Evolutionary conservation across 108 stramenopile genomes (phyloP).

Genomic region (Stephanodiscus triporus): DNA sequence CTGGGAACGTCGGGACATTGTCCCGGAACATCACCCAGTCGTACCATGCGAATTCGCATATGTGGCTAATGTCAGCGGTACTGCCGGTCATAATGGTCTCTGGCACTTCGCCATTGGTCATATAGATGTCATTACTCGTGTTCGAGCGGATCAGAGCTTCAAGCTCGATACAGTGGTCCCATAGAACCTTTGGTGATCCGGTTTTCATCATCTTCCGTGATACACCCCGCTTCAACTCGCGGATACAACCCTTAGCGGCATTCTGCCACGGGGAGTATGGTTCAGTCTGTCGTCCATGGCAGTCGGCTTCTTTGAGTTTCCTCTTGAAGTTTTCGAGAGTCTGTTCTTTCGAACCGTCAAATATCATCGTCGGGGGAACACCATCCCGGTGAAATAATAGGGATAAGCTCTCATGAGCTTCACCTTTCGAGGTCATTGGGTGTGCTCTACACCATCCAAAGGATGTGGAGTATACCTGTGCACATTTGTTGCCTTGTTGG

Average conservation of each 20-base stretch:
- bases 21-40: conserved; percentile 37
- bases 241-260: conserved; percentile 8
- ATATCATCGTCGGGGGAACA: conserved; percentile 4
- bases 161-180: conserved; percentile 38
- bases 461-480: conserved; percentile 16
- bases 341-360: conserved; percentile 37
- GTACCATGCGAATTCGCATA: conserved; percentile 46
- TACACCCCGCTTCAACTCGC: conserved; percentile 27
- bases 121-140: conserved; percentile 16
- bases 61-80: conserved; percentile 49
- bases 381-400: conserved; percentile 1
- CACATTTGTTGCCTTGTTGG: no score
- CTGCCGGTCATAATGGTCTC: conserved; percentile 33
- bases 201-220: conserved; percentile 7
- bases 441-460: conserved; percentile 7
- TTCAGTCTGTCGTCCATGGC: conserved; percentile 7
- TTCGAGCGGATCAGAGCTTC: conserved; percentile 29
- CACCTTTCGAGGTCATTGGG: conserved; percentile 16
- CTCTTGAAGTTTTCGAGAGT: neutral
- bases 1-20: no score
- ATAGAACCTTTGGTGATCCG: conserved; percentile 11
- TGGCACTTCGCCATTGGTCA: conserved; percentile 24
- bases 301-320: conserved; percentile 8
- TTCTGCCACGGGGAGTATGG: conserved; percentile 24
- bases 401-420: neutral